A percentile compares a stretch with the other conserved stretches of the same genome.
phyloP scores from a whole-genome alignment of 192 early-diverging fungal species.

The Dissophora ornata region DNA sequence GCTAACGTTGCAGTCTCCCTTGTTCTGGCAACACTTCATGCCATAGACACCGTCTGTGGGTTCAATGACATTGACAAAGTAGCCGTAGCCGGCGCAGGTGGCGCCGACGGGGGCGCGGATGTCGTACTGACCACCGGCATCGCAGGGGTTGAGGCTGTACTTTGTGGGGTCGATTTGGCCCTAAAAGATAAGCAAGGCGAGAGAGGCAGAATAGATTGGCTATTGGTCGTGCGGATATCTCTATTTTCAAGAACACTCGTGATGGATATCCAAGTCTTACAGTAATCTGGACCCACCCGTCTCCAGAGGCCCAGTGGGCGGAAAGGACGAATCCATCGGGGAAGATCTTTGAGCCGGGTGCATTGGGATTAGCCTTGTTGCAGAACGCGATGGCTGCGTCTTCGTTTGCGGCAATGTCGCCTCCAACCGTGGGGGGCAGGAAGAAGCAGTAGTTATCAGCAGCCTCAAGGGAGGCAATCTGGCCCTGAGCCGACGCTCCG shows the following conservation, averaged over 20 bases:
- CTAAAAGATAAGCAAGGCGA: slow-evolving; percentile 5
- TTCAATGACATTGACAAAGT: slow-evolving; percentile 62
- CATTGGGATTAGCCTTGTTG: slow-evolving; percentile 52
- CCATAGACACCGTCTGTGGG: slow-evolving; percentile 54
- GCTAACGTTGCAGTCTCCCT: slow-evolving; percentile 25
- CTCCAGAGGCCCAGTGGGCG: slow-evolving; percentile 53
- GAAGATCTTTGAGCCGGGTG: slow-evolving; percentile 55
- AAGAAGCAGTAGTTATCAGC: slow-evolving; percentile 44
- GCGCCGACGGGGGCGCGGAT: slow-evolving; percentile 49
- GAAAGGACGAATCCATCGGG: slow-evolving; percentile 58
- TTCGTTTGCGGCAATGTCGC: slow-evolving; percentile 58
- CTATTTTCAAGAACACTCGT: background rate
- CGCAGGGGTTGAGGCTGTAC: slow-evolving; percentile 41
- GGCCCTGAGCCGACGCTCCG: slow-evolving; percentile 32
- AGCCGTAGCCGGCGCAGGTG: slow-evolving; percentile 48
- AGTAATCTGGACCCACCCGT: slow-evolving; percentile 64
- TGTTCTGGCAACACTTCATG: slow-evolving; percentile 59
- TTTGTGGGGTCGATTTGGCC: slow-evolving; percentile 47
- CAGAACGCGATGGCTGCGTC: slow-evolving; percentile 59
- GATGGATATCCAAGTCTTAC: slow-evolving; percentile 14
- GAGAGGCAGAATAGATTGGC: no score
- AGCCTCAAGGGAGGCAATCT: slow-evolving; percentile 30
- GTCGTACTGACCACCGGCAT: slow-evolving; percentile 32
- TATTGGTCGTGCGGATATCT: no score
- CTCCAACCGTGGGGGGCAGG: slow-evolving; percentile 44